Percentiles rank a stretch among this genome's conserved stretches.
phyloP scores from a whole-genome alignment of 352 stramenopile species.

The Pythium dissotocum region DNA sequence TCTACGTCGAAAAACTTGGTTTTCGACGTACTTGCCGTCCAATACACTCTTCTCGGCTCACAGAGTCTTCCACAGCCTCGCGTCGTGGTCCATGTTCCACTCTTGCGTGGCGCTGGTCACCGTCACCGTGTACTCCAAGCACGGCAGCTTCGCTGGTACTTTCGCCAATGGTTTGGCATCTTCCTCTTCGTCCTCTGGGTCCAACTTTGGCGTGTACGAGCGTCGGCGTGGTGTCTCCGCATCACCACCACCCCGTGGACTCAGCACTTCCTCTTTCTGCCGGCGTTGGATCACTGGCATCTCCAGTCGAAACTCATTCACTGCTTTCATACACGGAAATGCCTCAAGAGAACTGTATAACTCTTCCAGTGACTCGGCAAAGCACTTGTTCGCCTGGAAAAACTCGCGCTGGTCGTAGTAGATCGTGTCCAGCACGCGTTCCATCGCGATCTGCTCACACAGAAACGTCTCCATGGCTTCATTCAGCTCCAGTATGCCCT shows the following conservation, averaged over 20 bases:
- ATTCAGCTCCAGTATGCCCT: slow-evolving; percentile 43
- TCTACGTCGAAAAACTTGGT: neutral
- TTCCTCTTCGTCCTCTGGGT: slow-evolving; percentile 24
- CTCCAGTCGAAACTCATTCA: slow-evolving; percentile 37
- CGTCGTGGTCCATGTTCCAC: slow-evolving; percentile 55
- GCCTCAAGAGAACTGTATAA: slow-evolving; percentile 34
- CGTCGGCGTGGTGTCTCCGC: slow-evolving; percentile 7
- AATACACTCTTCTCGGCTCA: neutral
- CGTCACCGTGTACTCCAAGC: slow-evolving; percentile 33
- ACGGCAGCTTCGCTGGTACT: neutral
- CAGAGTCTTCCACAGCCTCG: slow-evolving; percentile 30
- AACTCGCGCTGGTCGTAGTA: slow-evolving; percentile 72
- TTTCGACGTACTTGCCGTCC: neutral
- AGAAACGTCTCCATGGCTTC: slow-evolving; percentile 40
- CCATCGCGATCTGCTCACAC: slow-evolving; percentile 51
- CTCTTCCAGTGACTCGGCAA: slow-evolving; percentile 42
- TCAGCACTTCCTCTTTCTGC: slow-evolving; percentile 1
- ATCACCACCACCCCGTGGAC: neutral
- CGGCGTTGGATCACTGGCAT: slow-evolving; percentile 32
- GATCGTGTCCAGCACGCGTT: slow-evolving; percentile 58
- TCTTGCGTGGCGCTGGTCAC: slow-evolving; percentile 42
- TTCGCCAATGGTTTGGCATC: slow-evolving; percentile 16
- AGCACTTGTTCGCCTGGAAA: slow-evolving; percentile 38
- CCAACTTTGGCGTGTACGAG: slow-evolving; percentile 29
- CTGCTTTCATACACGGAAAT: slow-evolving; percentile 34